These are phyloP conservation scores for Pyracantha coccinea DNA, from an alignment of 331 rosid species.

Conservation along the genomic window DNA sequence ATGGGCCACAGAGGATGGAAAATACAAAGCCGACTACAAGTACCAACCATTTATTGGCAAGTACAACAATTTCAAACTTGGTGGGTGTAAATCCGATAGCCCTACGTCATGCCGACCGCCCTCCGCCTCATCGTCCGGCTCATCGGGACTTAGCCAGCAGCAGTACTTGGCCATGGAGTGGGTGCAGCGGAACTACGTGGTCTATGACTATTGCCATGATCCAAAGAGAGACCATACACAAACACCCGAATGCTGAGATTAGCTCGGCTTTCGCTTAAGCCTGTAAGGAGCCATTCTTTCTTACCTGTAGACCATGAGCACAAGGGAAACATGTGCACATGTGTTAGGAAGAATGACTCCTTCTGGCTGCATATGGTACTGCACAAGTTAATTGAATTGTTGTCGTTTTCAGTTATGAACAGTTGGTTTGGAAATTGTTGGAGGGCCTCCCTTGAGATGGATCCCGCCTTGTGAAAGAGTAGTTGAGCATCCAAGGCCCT, in stretches of 20 bases:
- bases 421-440: neutral
- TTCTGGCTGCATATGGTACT: neutral
- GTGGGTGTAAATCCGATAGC: constrained; percentile 36
- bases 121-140: constrained; percentile 26
- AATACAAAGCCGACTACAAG: constrained; percentile 66
- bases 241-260: constrained; percentile 60
- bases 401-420: neutral
- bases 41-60: constrained; percentile 74
- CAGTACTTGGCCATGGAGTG: constrained; percentile 57
- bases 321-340: too few relatives aligned
- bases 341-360: too few relatives aligned
- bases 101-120: constrained; percentile 43
- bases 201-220: constrained; percentile 74
- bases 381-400: neutral
- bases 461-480: constrained; percentile 4
- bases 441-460: constrained; percentile 43
- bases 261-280: neutral
- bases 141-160: constrained; percentile 35
- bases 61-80: constrained; percentile 56
- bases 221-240: constrained; percentile 65
- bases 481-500: constrained; percentile 43
- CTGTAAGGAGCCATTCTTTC: neutral
- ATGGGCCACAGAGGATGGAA: constrained; percentile 92
- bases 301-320: too few relatives aligned
- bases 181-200: constrained; percentile 64